These are phyloP conservation scores for Bruguiera sexangula DNA, from an alignment of 345 rosid species.

Conservation along the genomic window DNA sequence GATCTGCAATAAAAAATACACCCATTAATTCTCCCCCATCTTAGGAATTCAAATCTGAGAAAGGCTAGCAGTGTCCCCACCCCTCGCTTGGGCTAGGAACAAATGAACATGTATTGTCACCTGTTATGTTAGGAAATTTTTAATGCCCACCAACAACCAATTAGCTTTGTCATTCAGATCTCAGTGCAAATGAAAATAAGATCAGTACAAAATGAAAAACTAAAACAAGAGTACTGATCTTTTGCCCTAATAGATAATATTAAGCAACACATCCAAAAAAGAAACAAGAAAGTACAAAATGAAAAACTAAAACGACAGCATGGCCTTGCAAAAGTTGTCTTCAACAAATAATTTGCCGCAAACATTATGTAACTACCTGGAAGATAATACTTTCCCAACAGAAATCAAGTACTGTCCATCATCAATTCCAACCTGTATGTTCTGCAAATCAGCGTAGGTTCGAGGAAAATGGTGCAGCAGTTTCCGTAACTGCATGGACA, in stretches of 20 bases:
- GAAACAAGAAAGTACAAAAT: background rate
- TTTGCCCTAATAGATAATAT: background rate
- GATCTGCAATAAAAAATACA: background rate
- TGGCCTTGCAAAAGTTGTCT: background rate
- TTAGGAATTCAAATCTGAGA: background rate
- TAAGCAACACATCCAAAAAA: background rate
- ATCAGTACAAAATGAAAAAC: no score
- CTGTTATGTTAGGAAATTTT: slow-evolving; percentile 1
- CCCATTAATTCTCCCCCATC: background rate
- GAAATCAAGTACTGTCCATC: slow-evolving; percentile 91
- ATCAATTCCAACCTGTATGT: slow-evolving; percentile 63
- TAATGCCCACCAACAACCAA: background rate
- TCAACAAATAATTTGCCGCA: background rate
- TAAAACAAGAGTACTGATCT: no score
- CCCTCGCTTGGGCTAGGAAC: background rate
- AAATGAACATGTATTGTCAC: background rate
- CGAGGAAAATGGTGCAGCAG: slow-evolving; percentile 89
- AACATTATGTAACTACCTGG: slow-evolving; percentile 48
- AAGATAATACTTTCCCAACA: slow-evolving; percentile 69
- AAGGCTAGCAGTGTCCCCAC: background rate
- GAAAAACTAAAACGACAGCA: background rate
- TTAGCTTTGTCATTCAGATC: background rate
- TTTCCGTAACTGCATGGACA: slow-evolving; percentile 59
- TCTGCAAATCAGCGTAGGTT: slow-evolving; percentile 87
- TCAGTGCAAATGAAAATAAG: background rate